Evolutionary conservation across 371 early-diverging fungal species (phyloP), one percentile per base, ranked within the genome.

Genomic region (Spiromyces aspiralis): DNA sequence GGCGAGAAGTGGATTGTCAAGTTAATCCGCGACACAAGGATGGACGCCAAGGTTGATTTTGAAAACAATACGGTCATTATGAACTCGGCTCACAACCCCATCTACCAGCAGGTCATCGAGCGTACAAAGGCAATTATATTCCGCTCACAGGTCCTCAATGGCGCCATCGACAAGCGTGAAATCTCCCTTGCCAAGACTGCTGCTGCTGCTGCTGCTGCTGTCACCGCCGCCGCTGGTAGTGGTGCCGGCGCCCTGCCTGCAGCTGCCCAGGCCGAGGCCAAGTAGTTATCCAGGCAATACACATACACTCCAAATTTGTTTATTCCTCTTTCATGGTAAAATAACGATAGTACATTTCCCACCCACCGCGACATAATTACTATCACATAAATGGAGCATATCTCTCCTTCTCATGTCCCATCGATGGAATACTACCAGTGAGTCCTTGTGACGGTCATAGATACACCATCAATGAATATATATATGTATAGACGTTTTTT

Each of bases 1-100:
- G 92, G 91, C 47, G 93, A 93, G 68, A 90, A 91, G 68, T 93
- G 93, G 93, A 87, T 94, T 47, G 93, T 89, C 49, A 87, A 94
- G 75, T 73, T 94, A 62, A 91, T 94, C 64, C 79, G 92, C 43
- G 87, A 92, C 59, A 88, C 90, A 22, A 77, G 90, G 51, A 86
- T 93, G 56, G 93, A 94, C 53, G 95, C 93, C 61, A 94, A 94
- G 80, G 86, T 94, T 61, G 91, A 94, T 66, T 83, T 84, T 59
- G 76, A 88, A 71, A 86, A 79, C 77, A 89, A 90, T 72, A 85
- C 90, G 22, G 89, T 93, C 27, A 72, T 90, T 47, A 91, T 93
- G 89, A 89, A 90, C 61, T 79, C 84, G 44, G 79, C 80, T 55
- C 64, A 80, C 57, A 77, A 80, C 44, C 86, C 90, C 27, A 75